A percentile compares a stretch with the other conserved stretches of the same genome.
phyloP scores from a whole-genome alignment of 106 monocot genomes.

The Dendrobium catenatum region DNA sequence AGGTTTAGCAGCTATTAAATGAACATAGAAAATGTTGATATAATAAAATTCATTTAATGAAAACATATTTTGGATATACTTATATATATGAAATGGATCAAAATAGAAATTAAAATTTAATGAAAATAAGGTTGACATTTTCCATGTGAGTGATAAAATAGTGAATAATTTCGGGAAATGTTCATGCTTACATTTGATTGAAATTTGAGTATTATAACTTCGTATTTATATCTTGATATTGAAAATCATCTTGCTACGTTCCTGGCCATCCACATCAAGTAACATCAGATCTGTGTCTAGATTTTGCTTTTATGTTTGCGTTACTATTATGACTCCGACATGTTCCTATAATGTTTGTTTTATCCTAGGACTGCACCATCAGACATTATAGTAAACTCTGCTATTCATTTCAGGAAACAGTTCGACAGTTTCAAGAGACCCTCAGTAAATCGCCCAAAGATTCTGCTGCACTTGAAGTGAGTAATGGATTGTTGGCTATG shows the following conservation, averaged over 20 bases:
- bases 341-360: not conserved
- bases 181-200: too few species aligned
- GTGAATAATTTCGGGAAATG: too few species aligned
- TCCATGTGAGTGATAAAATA: too few species aligned
- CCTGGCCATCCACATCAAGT: not conserved
- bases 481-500: conserved; percentile 8
- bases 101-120: too few species aligned
- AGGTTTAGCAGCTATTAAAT: too few species aligned
- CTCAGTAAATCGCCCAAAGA: conserved; percentile 61
- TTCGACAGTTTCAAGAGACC: conserved; percentile 59
- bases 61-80: too few species aligned
- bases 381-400: not conserved
- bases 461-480: conserved; percentile 77
- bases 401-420: conserved; percentile 34
- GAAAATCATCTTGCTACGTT: not conserved
- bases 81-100: too few species aligned
- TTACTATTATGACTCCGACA: not conserved
- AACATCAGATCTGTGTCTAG: not conserved
- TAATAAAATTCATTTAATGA: too few species aligned
- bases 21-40: too few species aligned
- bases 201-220: too few species aligned
- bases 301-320: not conserved
- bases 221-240: not conserved
- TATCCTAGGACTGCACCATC: not conserved
- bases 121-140: too few species aligned